phyloP scores from a whole-genome alignment of 441 rosid species.

The Rhodomyrtus psidioides region DNA sequence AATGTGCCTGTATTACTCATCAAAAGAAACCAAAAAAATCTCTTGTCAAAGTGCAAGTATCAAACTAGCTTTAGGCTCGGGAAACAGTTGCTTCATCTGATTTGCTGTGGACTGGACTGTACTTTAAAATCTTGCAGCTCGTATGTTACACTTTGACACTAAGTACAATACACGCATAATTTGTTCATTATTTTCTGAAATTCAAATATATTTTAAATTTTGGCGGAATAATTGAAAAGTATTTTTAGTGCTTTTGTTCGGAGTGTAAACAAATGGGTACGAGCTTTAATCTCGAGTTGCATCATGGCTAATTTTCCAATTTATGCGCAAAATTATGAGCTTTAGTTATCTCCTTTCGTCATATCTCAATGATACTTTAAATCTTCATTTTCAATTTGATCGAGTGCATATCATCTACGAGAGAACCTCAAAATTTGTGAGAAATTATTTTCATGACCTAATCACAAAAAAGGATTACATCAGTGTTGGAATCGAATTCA shows the following conservation, averaged over 20 bases:
- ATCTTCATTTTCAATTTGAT: background rate
- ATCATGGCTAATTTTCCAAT: background rate
- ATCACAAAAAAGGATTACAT: background rate
- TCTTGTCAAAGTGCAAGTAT: background rate
- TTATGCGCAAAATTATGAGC: background rate
- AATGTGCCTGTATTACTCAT: background rate
- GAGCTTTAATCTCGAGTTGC: background rate
- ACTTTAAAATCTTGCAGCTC: background rate
- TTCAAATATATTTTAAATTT: background rate
- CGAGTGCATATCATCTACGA: background rate
- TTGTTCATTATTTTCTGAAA: background rate
- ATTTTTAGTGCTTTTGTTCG: background rate
- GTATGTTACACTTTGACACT: background rate
- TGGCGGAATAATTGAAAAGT: background rate
- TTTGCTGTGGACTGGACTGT: background rate
- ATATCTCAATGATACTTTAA: no score
- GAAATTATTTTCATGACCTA: background rate
- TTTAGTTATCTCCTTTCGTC: no score
- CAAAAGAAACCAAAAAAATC: background rate
- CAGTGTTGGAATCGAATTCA: background rate
- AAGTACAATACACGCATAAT: background rate
- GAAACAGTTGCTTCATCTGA: background rate
- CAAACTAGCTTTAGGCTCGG: background rate
- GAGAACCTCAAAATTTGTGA: no score
- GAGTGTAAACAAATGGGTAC: background rate